Conservation (phyloP, 306 rosid species). For the Prunus fruticosa region DNA sequence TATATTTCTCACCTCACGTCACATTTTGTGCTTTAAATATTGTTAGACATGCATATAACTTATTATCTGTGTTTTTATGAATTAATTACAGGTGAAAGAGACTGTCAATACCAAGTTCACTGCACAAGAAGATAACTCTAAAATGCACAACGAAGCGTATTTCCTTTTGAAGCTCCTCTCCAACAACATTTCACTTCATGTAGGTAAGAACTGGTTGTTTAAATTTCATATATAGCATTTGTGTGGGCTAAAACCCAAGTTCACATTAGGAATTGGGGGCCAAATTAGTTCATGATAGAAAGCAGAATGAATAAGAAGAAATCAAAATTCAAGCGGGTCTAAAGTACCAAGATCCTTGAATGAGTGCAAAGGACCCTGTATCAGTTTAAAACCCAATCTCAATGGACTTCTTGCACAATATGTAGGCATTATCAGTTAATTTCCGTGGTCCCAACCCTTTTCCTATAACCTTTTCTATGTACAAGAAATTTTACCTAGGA, state of each 20-base stretch:
- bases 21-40: neutral
- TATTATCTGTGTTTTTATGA: neutral
- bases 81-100: neutral
- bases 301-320: neutral
- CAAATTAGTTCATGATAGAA: neutral
- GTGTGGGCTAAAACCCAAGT: conserved; percentile 6
- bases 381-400: neutral
- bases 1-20: neutral
- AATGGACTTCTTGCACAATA: conserved; percentile 4
- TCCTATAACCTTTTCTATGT: neutral
- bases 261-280: neutral
- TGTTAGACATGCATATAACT: neutral
- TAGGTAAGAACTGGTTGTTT: neutral
- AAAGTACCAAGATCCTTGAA: conserved; percentile 16
- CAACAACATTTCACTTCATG: neutral
- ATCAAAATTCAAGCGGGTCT: neutral
- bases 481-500: neutral
- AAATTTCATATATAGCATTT: neutral
- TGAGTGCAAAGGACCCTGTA: neutral
- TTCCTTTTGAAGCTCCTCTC: neutral
- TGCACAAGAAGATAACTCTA: neutral
- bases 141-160: neutral
- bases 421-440: conserved; percentile 8
- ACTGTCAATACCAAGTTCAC: neutral
- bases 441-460: neutral